Percentiles rank a stretch among this genome's conserved stretches.
Conservation (phyloP, 306 rosid species). For the Coriaria nepalensis region DNA sequence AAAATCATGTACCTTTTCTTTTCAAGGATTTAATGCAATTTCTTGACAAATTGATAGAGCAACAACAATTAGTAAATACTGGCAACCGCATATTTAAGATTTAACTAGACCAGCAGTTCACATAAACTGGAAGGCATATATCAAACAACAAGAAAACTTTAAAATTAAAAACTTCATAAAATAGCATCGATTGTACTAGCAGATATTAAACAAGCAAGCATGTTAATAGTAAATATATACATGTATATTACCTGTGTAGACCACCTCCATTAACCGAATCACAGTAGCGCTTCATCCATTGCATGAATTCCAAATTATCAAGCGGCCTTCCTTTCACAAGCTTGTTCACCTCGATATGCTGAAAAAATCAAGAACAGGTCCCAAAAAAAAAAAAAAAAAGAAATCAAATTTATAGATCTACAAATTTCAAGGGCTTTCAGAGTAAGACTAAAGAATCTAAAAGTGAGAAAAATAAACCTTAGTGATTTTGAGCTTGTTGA, state of each 20-base stretch:
- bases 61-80: no score
- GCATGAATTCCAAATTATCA: slow-evolving; percentile 93
- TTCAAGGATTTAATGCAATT: no score
- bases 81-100: no score
- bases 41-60: no score
- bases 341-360: slow-evolving; percentile 88
- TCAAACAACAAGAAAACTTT: no score
- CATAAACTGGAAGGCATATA: no score
- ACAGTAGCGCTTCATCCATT: slow-evolving; percentile 91
- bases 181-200: no score
- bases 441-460: not conserved
- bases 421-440: not conserved
- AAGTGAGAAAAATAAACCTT: slow-evolving; percentile 29
- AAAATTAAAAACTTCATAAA: no score
- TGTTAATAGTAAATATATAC: no score
- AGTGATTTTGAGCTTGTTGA: slow-evolving; percentile 83
- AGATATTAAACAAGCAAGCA: no score
- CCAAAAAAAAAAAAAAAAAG: not conserved
- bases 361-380: slow-evolving; percentile 1
- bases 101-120: no score
- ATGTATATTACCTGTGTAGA: slow-evolving; percentile 23
- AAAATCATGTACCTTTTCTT: no score
- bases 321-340: slow-evolving; percentile 89
- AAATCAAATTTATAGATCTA: not conserved
- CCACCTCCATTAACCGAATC: slow-evolving; percentile 61